Conservation (phyloP, 2,329 filamentous ascomycete genomes). For the Curvularia spicifera region DNA sequence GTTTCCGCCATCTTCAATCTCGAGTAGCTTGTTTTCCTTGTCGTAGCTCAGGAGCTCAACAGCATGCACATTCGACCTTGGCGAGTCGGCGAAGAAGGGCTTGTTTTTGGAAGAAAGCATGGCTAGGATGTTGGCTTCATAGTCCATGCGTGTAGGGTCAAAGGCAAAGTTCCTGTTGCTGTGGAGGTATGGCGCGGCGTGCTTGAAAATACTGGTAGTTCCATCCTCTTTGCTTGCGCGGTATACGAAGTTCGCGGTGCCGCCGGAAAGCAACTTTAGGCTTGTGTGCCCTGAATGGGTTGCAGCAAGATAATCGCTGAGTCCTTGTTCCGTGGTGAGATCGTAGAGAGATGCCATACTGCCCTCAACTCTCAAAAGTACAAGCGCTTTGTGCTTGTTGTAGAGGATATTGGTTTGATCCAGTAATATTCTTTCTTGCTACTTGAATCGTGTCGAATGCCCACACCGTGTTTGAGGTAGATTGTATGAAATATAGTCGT, state of each 20-base stretch:
- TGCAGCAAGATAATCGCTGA: slow-evolving; percentile 29
- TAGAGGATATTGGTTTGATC: not conserved
- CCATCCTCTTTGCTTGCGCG: slow-evolving; percentile 28
- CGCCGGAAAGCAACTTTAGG: slow-evolving; percentile 38
- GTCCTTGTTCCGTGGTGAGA: slow-evolving; percentile 31
- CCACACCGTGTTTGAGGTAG: not conserved
- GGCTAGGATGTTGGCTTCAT: slow-evolving; percentile 39
- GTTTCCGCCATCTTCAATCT: slow-evolving; percentile 41
- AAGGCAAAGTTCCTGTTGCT: slow-evolving; percentile 35
- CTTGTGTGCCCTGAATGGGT: slow-evolving; percentile 4
- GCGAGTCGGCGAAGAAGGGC: not conserved
- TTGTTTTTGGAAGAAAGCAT: slow-evolving; percentile 18
- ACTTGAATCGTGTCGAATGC: not conserved
- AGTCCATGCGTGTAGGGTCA: slow-evolving; percentile 42
- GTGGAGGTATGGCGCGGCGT: slow-evolving; percentile 42
- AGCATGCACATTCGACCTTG: slow-evolving; percentile 22
- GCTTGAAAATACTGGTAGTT: slow-evolving; percentile 41
- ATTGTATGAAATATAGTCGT: not conserved
- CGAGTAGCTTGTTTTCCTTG: slow-evolving; percentile 33
- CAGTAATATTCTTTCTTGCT: not conserved
- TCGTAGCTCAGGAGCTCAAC: slow-evolving; percentile 37
- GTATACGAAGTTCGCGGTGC: slow-evolving; percentile 48
- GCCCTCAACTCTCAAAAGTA: not conserved
- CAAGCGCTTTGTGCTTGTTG: not conserved
- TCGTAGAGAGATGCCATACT: not conserved